These are phyloP conservation scores for Ilex asprella DNA, from an alignment of 257 asterid genomes.

Conservation along the genomic window DNA sequence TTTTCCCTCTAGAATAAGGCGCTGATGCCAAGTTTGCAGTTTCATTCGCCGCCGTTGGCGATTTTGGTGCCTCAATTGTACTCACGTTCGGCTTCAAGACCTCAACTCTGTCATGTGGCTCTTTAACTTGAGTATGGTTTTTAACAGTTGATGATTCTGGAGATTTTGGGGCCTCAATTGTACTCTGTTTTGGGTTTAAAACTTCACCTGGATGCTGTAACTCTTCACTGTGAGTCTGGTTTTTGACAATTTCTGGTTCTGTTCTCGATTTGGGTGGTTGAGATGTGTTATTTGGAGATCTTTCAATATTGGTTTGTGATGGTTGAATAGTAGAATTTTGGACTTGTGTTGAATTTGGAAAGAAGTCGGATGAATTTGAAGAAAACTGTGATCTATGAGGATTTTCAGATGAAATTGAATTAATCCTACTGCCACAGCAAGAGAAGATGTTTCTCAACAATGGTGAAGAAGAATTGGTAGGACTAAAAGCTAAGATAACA, in stretches of 20 bases:
- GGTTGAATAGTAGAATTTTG: slow-evolving; percentile 7
- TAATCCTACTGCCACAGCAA: not conserved
- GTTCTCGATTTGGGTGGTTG: slow-evolving; percentile 10
- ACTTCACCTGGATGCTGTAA: slow-evolving; percentile 25
- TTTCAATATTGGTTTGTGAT: not conserved
- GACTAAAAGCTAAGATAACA: not conserved
- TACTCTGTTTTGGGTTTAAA: slow-evolving; percentile 32
- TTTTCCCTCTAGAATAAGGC: slow-evolving; percentile 12
- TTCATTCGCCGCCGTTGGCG: slow-evolving; percentile 5
- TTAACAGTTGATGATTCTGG: slow-evolving; percentile 14
- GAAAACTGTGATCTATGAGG: slow-evolving; percentile 49
- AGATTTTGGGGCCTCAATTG: slow-evolving; percentile 17
- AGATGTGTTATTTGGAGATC: slow-evolving; percentile 1
- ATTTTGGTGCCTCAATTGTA: not conserved
- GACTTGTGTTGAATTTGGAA: slow-evolving; percentile 35
- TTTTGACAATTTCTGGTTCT: slow-evolving; percentile 18
- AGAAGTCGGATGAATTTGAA: slow-evolving; percentile 38
- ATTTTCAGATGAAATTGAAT: slow-evolving; percentile 18
- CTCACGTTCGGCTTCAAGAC: slow-evolving; percentile 26
- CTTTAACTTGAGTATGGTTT: slow-evolving; percentile 6
- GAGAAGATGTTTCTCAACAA: not conserved
- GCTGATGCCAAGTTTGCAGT: slow-evolving; percentile 21
- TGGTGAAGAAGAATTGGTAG: not conserved
- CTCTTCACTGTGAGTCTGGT: slow-evolving; percentile 27
- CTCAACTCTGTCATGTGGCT: slow-evolving; percentile 16